Evolutionary conservation across 169 alveolate genomes (phyloP), one percentile per base, ranked within the genome.

Genomic region (Eimeria necatrix): DNA sequence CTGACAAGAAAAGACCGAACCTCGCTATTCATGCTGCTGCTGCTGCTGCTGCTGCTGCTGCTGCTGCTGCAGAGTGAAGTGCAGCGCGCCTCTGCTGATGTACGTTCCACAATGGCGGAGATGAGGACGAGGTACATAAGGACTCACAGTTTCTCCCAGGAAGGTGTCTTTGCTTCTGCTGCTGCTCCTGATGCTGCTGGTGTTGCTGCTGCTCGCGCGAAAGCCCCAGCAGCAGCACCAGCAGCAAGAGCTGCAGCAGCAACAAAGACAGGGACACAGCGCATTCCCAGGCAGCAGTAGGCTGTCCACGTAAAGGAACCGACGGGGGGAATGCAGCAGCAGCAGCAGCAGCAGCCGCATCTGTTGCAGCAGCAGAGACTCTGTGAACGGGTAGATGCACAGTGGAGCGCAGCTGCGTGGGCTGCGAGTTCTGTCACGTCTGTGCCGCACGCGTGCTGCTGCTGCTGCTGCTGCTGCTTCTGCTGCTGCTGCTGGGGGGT

Each of bases 51-150:
- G 80, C 78, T 32, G 56, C 91, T 83, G 68, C 48, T 84, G 80
- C 26, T 84, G 56, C 71, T 84, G 80, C 78, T 32, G 56, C 91
- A 84, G 91, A 84, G 78, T 32, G 91, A 84, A 52, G 73, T 84
- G 91, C 91, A 84, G 78, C 91, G 91, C 10, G 64, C 78, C 20
- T 20, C 91, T 6, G 80, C 91, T 22, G 26, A 20, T 26, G 73
- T 84, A 76, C 91, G 91, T 48, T 56, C 91, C 41, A 18, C 78
- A 59, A 84, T 84, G 91, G 91, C 91, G 56, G 91, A 53, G 48
- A 56, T 84, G 91, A 49, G 91, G 76, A 53, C 78, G 91, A 84
- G 91, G 91, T 84, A 84, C 91, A 84, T 84, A 84, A 84, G 76
- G 91, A 56, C 91, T 12, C 91, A 84, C 91, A 84, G 9, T 26